Evolutionary conservation across 345 rosid species (phyloP), one percentile per base, ranked within the genome.

Genomic region (Camelina laxa): DNA sequence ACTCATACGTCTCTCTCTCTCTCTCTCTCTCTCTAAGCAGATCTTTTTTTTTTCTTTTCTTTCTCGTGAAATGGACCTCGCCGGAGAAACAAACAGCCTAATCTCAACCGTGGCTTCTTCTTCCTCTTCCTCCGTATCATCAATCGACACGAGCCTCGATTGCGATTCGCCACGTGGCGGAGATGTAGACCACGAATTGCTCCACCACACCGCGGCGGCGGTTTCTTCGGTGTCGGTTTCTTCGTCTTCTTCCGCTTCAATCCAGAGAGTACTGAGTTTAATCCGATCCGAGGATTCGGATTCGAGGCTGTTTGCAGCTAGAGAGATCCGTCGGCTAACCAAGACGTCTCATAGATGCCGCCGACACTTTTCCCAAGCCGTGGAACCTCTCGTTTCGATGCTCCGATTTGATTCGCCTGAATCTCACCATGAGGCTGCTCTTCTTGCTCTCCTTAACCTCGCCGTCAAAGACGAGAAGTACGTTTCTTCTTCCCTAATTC

Each of bases 401-500:
- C 92, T 92, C 67, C 81, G 81, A 36, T 48, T 65, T 19, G 86
- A 83, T 61, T 84, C 89, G 1, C 67, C 78, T 9, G 86, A 84
- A 66, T 77, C 85, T 13, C 73, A 84, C 70, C 83, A 74, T 51
- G 91, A 89, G 76, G 84, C 97, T 4, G 98, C 98, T 39, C 82
- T 95, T 7, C 90, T 90, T 48, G 99, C 99, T 17, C 96, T 95
- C 35, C 97, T 92, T 62, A 95, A 95, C 76, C 98, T 95, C 27
- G 99, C 98, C 78, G 99, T 95, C 57, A 88, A 92, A 81, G 97
- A 95, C 69, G 99, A 95, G 75, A 90, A 74, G 99, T 95, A 87
- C 20, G 86, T 65, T 27, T 54, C 36, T 55, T 14, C 31, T 13
- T 19, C 8, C 22, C 67, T 20, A 55, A 65, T 59, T 59, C 30